phyloP scores from a whole-genome alignment of 306 rosid species.

The Rubus parviflorus region DNA sequence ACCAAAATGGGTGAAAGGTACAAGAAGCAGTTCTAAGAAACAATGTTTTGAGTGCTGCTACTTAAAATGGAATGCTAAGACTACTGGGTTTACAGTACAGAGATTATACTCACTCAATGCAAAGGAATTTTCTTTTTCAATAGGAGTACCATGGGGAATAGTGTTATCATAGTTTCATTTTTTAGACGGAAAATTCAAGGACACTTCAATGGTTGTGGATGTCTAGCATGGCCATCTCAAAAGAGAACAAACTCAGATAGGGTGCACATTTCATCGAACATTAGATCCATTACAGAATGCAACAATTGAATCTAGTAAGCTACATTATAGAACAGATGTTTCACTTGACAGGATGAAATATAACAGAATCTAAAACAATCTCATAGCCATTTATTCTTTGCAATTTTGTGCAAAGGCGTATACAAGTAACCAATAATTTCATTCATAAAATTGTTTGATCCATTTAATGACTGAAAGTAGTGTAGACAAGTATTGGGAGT shows the following conservation, averaged over 20 bases:
- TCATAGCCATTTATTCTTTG: neutral
- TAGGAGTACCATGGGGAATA: neutral
- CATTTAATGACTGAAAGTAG: neutral
- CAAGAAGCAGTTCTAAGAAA: neutral
- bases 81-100: neutral
- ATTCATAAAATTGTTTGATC: neutral
- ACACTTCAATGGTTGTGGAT: neutral
- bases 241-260: neutral
- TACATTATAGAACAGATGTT: neutral
- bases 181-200: neutral
- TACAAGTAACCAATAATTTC: neutral
- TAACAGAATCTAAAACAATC: neutral
- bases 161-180: neutral
- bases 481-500: neutral
- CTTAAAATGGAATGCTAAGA: neutral
- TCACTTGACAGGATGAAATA: no score
- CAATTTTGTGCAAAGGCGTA: neutral
- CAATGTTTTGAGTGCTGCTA: neutral
- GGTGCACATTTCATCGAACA: neutral
- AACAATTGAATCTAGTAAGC: neutral
- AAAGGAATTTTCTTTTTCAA: neutral
- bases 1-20: neutral
- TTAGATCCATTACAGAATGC: neutral
- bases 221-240: neutral
- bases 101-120: neutral